phyloP scores from a whole-genome alignment of 1,139 yeast genomes.

The Dujonia santamariae region DNA sequence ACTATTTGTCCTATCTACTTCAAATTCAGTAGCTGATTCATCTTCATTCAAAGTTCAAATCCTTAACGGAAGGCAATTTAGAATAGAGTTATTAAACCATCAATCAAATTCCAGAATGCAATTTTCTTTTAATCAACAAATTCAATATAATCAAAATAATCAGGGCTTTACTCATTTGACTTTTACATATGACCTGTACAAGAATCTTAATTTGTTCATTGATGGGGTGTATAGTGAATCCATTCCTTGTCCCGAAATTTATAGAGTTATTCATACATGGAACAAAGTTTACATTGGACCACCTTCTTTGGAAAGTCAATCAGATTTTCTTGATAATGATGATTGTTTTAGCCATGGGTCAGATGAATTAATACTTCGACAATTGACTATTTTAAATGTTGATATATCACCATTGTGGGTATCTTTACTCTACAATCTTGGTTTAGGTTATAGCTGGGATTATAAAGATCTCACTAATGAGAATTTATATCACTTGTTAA shows the following conservation, averaged over 20 bases:
- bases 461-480: constrained; percentile 31
- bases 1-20: constrained; percentile 28
- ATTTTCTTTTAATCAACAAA: constrained; percentile 34
- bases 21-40: constrained; percentile 17
- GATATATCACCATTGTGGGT: constrained; percentile 38
- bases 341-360: neutral
- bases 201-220: constrained; percentile 35
- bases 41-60: constrained; percentile 28
- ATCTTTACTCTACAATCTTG: constrained; percentile 32
- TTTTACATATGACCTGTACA: constrained; percentile 35
- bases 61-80: constrained; percentile 29
- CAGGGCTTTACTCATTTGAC: constrained; percentile 33
- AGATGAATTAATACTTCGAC: constrained; percentile 31
- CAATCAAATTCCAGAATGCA: constrained; percentile 26
- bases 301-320: constrained; percentile 18
- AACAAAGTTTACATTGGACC: constrained; percentile 40
- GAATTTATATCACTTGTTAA: constrained; percentile 26
- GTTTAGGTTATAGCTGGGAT: constrained; percentile 40
- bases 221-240: constrained; percentile 46
- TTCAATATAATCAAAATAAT: constrained; percentile 14
- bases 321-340: constrained; percentile 8
- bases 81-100: constrained; percentile 27
- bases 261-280: constrained; percentile 29
- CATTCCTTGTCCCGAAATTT: constrained; percentile 40
- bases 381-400: constrained; percentile 28